phyloP scores from a whole-genome alignment of 2,329 filamentous ascomycete species.

The Venturia pyrina region DNA sequence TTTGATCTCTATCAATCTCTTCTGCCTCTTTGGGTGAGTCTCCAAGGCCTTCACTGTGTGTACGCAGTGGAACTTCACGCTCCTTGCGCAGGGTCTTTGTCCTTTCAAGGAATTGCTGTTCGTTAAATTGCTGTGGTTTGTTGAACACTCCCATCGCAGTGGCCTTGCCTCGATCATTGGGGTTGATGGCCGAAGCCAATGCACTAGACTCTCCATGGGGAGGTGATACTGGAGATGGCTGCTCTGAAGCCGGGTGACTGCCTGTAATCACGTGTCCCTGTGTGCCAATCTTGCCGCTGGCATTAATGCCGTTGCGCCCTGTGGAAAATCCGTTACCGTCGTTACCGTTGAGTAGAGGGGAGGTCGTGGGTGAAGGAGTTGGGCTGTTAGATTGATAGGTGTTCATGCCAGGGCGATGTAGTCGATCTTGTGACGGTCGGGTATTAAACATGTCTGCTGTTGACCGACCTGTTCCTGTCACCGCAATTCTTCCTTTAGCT shows the following conservation, averaged over 20 bases:
- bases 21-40: conserved; percentile 6
- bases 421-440: conserved; percentile 5
- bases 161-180: conserved; percentile 70
- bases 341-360: neutral
- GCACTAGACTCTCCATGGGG: neutral
- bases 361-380: neutral
- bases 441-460: conserved; percentile 4
- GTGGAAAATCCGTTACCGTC: neutral
- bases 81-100: conserved; percentile 73
- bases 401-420: neutral
- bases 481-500: conserved; percentile 35
- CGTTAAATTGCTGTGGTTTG: conserved; percentile 71
- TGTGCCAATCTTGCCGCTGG: neutral
- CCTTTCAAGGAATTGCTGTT: conserved; percentile 72
- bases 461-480: neutral
- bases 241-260: neutral
- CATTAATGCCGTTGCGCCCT: neutral
- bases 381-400: neutral
- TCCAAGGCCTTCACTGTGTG: conserved; percentile 10
- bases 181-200: conserved; percentile 48
- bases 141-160: conserved; percentile 64
- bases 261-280: neutral
- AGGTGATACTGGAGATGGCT: neutral
- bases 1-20: conserved; percentile 6
- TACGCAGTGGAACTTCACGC: conserved; percentile 47